phyloP scores from a whole-genome alignment of 257 asterid species.

The Galeopsis tetrahit region DNA sequence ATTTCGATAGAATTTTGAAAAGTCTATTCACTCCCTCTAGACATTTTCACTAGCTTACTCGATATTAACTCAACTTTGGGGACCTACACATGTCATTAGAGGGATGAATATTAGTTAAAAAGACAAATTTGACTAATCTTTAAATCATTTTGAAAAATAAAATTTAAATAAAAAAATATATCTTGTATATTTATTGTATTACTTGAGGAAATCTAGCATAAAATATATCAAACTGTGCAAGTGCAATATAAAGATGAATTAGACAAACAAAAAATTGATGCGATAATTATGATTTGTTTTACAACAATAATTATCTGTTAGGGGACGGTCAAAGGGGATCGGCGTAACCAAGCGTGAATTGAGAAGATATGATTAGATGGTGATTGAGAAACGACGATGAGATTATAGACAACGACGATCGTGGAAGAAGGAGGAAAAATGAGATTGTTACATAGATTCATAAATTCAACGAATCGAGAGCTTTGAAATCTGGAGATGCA shows the following conservation, averaged over 20 bases:
- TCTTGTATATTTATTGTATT: no score
- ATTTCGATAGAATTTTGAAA: no score
- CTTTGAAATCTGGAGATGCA: background rate
- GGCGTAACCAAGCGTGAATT: conserved; percentile 46
- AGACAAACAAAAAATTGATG: background rate
- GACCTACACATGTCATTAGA: no score
- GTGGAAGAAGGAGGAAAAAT: conserved; percentile 24
- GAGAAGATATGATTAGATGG: conserved; percentile 32
- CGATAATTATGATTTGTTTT: background rate
- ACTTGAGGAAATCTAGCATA: background rate
- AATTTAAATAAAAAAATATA: no score
- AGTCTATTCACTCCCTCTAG: no score
- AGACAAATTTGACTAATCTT: no score
- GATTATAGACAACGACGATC: conserved; percentile 12
- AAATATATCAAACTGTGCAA: background rate
- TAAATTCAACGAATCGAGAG: conserved; percentile 35
- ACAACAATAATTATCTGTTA: conserved; percentile 29
- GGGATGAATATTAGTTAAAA: no score
- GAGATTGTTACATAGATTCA: conserved; percentile 50
- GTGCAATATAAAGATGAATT: background rate
- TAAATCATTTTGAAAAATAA: no score
- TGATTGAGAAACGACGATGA: conserved; percentile 30
- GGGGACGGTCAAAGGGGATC: conserved; percentile 47
- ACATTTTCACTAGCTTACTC: no score
- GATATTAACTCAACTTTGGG: no score